Evolutionary conservation across 192 early-diverging fungal genomes (phyloP), one percentile per base, ranked within the genome.

Genomic region (Chytriomyces sp.): DNA sequence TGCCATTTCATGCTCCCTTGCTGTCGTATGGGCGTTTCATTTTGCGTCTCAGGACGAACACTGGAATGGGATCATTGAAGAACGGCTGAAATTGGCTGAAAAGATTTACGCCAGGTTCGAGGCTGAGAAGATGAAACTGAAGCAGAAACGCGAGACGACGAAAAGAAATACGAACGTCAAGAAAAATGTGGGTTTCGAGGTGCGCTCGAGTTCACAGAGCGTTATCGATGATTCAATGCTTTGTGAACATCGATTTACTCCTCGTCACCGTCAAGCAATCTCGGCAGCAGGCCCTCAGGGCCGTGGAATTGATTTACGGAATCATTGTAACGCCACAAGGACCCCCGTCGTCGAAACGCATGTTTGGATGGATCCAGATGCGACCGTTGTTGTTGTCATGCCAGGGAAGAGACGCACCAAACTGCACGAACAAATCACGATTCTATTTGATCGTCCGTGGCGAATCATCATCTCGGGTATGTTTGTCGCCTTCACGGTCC

Each of bases 51-150:
- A 13, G 13, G 69, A 71, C 35, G 16, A 50, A 18, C 20, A 23
- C 8, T 71, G 69, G 69, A 71, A 71, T 50, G 48, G 57, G 13
- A 71, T 53, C 16, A 45, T 71, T n/a, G 9, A 71, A 16, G 50
- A 71, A 20, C 69, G 69, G 7, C 18, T 13, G 7, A 53, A 71
- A 43, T 26, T 57, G 50, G 50, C 69, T 10, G 69, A 71, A 35
- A 43, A 23, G 10, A 16, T 53, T 20, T 20, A 13, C 16, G 69
- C 69, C 23, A 13, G 35, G 9, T 57, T 57, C 18, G 65, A 28
- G 44, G 62, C 62, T 20, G 16, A 44, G 2, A 67, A 5, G 16
- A 47, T 47, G 53, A 11, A 57, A 11, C 53, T 20, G 53, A 20
- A 57, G 20, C 53, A 18, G 53, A 18, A 35, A 35, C 28, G 28